A percentile compares a stretch with the other conserved stretches of the same genome.
phyloP scores from a whole-genome alignment of 208 protist genomes.

The Endotrypanum monterogeii region DNA sequence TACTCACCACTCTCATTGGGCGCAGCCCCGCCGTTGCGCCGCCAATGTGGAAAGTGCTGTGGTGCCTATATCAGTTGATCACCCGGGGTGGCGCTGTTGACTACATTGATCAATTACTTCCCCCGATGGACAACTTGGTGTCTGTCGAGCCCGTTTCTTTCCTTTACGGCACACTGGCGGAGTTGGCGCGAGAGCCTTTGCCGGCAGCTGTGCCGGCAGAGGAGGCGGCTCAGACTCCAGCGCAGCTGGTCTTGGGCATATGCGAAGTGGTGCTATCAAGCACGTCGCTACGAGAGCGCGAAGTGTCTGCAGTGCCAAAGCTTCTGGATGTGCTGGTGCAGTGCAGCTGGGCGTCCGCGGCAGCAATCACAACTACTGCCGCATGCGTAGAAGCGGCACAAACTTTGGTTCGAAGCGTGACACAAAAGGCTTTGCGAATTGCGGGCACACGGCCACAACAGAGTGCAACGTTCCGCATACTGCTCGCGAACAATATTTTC shows the following conservation, averaged over 20 bases:
- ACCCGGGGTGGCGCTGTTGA: constrained; percentile 71
- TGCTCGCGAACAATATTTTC: constrained; percentile 75
- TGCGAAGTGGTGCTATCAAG: constrained; percentile 50
- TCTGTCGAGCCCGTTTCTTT: constrained; percentile 77
- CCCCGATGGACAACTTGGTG: constrained; percentile 92
- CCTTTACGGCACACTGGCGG: constrained; percentile 33
- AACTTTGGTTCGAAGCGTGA: constrained; percentile 44
- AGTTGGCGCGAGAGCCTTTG: constrained; percentile 23
- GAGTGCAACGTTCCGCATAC: constrained; percentile 51
- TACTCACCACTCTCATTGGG: constrained; percentile 85
- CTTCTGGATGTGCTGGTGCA: constrained; percentile 73
- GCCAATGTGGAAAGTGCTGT: constrained; percentile 65
- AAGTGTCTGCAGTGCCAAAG: constrained; percentile 69
- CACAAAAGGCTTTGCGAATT: constrained; percentile 34
- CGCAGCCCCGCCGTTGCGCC: constrained; percentile 69
- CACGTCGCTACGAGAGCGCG: constrained; percentile 42
- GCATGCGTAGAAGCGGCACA: constrained; percentile 9
- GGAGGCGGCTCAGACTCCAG: constrained; percentile 45
- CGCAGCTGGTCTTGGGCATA: constrained; percentile 77
- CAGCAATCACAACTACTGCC: neutral
- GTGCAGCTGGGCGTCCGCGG: constrained; percentile 51
- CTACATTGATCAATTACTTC: constrained; percentile 87
- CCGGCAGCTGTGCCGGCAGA: constrained; percentile 23
- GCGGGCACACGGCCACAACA: constrained; percentile 33
- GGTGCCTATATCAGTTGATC: constrained; percentile 68